Evolutionary conservation across 1,284 basidiomycete genomes (phyloP).

Genomic region (Cryptococcus sp.): DNA sequence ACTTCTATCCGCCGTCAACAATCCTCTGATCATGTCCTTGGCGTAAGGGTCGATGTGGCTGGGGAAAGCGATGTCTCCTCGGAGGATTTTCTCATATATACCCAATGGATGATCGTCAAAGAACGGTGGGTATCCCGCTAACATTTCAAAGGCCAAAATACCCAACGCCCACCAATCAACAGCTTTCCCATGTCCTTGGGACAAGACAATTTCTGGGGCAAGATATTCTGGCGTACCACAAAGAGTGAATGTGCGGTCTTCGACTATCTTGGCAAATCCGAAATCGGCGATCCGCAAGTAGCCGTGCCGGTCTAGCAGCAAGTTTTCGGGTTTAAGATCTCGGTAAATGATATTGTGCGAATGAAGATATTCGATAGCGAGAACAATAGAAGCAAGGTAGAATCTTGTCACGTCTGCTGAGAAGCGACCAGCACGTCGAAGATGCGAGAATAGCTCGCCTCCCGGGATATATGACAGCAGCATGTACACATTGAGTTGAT

Average conservation of each 20-base stretch:
- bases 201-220: slow-evolving; percentile 55
- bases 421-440: slow-evolving; percentile 55
- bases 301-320: slow-evolving; percentile 54
- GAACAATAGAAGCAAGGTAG: slow-evolving; percentile 57
- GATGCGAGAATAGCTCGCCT: slow-evolving; percentile 58
- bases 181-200: slow-evolving; percentile 58
- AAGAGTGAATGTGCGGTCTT: slow-evolving; percentile 54
- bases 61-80: slow-evolving; percentile 55
- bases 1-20: slow-evolving; percentile 55
- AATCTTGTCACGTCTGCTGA: slow-evolving; percentile 58
- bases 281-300: slow-evolving; percentile 58
- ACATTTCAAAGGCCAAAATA: slow-evolving; percentile 57
- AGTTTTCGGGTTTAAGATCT: slow-evolving; percentile 59
- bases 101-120: slow-evolving; percentile 54
- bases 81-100: slow-evolving; percentile 55
- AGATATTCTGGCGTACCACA: slow-evolving; percentile 57
- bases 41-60: slow-evolving; percentile 55
- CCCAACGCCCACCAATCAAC: slow-evolving; percentile 60
- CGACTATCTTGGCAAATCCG: slow-evolving; percentile 58
- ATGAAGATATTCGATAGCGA: slow-evolving; percentile 57
- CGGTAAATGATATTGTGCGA: slow-evolving; percentile 57
- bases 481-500: slow-evolving; percentile 59
- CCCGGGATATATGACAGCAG: slow-evolving; percentile 58
- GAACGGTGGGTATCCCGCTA: slow-evolving; percentile 55
- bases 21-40: slow-evolving; percentile 55